Conservation (phyloP, 345 rosid species). For the Eutrema yunnanense region DNA sequence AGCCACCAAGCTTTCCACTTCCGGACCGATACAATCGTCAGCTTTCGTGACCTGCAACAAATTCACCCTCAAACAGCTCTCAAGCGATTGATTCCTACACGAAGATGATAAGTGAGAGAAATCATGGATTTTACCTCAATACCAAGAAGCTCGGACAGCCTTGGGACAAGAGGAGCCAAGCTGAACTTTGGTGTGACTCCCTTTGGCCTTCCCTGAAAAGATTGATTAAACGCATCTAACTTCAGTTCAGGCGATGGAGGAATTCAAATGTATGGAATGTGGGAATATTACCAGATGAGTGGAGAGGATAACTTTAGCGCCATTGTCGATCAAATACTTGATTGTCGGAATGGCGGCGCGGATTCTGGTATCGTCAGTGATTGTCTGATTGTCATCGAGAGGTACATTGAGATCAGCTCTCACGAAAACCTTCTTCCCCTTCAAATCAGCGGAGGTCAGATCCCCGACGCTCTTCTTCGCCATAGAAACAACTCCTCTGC, state of each 20-base stretch:
- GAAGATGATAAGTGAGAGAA: background rate
- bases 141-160: conserved; percentile 84
- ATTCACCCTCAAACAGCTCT: background rate
- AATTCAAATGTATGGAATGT: background rate
- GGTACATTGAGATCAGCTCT: conserved; percentile 94
- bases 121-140: conserved; percentile 42
- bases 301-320: conserved; percentile 91
- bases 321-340: conserved; percentile 79
- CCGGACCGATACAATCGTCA: conserved; percentile 70
- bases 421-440: conserved; percentile 88
- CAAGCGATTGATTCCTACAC: background rate
- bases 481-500: conserved; percentile 59
- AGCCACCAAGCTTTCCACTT: conserved; percentile 68
- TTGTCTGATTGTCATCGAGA: conserved; percentile 73
- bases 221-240: background rate
- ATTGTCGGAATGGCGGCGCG: conserved; percentile 90
- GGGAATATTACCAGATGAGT: conserved; percentile 62
- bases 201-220: conserved; percentile 86
- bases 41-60: conserved; percentile 70
- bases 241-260: background rate
- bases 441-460: conserved; percentile 58
- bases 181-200: conserved; percentile 92
- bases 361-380: conserved; percentile 86
- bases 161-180: conserved; percentile 86
- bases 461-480: conserved; percentile 95